Conservation (phyloP, 768 basidiomycete genomes). For the Gyrodon lividus region DNA sequence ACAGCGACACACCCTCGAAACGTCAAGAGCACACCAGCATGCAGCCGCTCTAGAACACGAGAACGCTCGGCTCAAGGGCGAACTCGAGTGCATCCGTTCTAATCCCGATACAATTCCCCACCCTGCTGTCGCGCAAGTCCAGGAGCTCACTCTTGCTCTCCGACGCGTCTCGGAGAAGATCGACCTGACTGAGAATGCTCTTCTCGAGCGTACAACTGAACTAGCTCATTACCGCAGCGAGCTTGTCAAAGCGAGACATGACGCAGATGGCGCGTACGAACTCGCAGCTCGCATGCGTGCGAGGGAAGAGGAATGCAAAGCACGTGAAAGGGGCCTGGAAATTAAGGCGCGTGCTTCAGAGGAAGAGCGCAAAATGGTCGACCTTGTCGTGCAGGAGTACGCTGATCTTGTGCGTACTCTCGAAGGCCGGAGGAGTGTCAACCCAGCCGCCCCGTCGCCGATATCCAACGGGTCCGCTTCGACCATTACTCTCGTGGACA, state of each 20-base stretch:
- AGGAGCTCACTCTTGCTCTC: slow-evolving; percentile 66
- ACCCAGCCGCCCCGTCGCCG: slow-evolving; percentile 5
- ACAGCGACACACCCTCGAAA: slow-evolving; percentile 58
- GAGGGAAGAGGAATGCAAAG: slow-evolving; percentile 51
- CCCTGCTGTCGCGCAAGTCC: slow-evolving; percentile 38
- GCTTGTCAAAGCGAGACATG: slow-evolving; percentile 39
- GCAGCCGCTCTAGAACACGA: slow-evolving; percentile 49
- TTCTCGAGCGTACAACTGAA: slow-evolving; percentile 49
- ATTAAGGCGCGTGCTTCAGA: slow-evolving; percentile 46
- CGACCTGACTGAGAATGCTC: slow-evolving; percentile 53
- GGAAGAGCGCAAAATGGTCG: slow-evolving; percentile 59
- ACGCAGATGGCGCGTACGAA: slow-evolving; percentile 53
- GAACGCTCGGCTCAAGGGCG: slow-evolving; percentile 54
- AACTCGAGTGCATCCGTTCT: slow-evolving; percentile 54
- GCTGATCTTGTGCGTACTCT: slow-evolving; percentile 70
- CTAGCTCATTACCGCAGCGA: slow-evolving; percentile 44
- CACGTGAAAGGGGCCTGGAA: slow-evolving; percentile 50
- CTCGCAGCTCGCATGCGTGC: slow-evolving; percentile 53
- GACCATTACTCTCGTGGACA: slow-evolving; percentile 29
- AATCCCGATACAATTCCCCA: slow-evolving; percentile 45
- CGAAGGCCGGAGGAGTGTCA: slow-evolving; percentile 44
- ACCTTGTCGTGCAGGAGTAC: slow-evolving; percentile 68
- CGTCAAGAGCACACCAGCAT: slow-evolving; percentile 29
- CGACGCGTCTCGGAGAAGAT: slow-evolving; percentile 70
- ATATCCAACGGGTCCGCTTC: slow-evolving; percentile 14